A percentile compares a stretch with the other conserved stretches of the same genome.
Evolutionary conservation across 2,329 filamentous ascomycete genomes (phyloP).

Genomic region (Cladosporium sp.): DNA sequence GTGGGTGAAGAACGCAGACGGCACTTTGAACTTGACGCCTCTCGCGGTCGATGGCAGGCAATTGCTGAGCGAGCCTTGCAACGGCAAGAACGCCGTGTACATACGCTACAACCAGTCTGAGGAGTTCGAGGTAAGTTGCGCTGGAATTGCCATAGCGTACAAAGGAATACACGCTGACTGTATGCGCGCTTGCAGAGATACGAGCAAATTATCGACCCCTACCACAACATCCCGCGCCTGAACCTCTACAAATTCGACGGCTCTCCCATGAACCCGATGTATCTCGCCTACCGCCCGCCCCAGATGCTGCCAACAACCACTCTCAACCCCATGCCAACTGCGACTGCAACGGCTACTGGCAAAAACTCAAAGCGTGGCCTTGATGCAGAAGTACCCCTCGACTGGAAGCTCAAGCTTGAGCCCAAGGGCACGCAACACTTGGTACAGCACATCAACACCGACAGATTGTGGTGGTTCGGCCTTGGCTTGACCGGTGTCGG

Average conservation of each 20-base stretch:
- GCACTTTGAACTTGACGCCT: constrained; percentile 60
- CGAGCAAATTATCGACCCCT: constrained; percentile 56
- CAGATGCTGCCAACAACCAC: constrained; percentile 70
- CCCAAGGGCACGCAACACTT: constrained; percentile 30
- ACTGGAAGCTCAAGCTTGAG: constrained; percentile 39
- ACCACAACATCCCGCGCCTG: constrained; percentile 62
- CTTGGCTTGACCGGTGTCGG: constrained; percentile 50
- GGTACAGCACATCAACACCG: constrained; percentile 42
- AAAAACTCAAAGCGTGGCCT: constrained; percentile 33
- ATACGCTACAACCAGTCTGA: constrained; percentile 68
- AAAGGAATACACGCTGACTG: not conserved
- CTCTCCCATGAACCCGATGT: constrained; percentile 66
- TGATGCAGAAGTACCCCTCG: constrained; percentile 40
- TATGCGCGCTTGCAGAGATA: constrained; percentile 39
- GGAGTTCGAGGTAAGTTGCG: constrained; percentile 55
- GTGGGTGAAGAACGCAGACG: constrained; percentile 57
- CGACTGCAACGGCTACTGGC: constrained; percentile 37
- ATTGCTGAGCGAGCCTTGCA: constrained; percentile 65
- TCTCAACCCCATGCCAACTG: constrained; percentile 63
- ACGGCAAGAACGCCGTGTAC: constrained; percentile 56
- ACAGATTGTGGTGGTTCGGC: constrained; percentile 54
- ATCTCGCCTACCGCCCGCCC: constrained; percentile 62
- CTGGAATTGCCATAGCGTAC: not conserved
- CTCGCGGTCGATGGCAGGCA: constrained; percentile 68
- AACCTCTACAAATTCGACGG: constrained; percentile 66